Evolutionary conservation across 2,329 filamentous ascomycete genomes (phyloP).

Genomic region (Magnaporthiopsis rhizophila): DNA sequence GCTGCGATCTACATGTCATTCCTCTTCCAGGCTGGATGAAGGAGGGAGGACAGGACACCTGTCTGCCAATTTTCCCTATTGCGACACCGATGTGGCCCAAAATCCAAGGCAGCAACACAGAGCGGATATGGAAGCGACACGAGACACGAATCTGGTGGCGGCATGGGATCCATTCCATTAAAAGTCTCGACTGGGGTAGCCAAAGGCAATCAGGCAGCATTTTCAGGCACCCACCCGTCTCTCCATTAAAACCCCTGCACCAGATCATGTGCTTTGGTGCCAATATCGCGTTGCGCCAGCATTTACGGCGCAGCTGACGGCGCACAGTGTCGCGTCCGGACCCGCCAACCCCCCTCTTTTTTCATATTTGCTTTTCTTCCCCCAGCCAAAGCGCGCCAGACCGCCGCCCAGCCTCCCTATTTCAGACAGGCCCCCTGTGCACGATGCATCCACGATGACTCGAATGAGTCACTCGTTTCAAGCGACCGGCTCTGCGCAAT

Average conservation of each 20-base stretch:
- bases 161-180: not conserved
- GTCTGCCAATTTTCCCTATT: too few relatives aligned
- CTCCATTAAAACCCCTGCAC: not conserved
- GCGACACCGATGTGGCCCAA: not conserved
- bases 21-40: too few relatives aligned
- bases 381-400: not conserved
- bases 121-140: not conserved
- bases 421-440: conserved; percentile 1
- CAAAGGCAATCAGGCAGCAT: not conserved
- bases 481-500: not conserved
- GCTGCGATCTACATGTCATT: not conserved
- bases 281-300: conserved; percentile 14
- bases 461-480: conserved; percentile 16
- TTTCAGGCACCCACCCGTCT: not conserved
- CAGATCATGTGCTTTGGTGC: conserved; percentile 20
- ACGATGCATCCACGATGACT: conserved; percentile 8
- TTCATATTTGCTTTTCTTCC: not conserved
- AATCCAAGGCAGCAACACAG: not conserved
- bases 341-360: conserved; percentile 7
- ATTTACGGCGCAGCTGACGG: conserved; percentile 5
- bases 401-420: conserved; percentile 8
- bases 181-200: not conserved
- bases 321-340: conserved; percentile 12
- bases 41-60: too few relatives aligned
- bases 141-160: not conserved